phyloP scores from a whole-genome alignment of 257 asterid species.

The Solanum chilense region DNA sequence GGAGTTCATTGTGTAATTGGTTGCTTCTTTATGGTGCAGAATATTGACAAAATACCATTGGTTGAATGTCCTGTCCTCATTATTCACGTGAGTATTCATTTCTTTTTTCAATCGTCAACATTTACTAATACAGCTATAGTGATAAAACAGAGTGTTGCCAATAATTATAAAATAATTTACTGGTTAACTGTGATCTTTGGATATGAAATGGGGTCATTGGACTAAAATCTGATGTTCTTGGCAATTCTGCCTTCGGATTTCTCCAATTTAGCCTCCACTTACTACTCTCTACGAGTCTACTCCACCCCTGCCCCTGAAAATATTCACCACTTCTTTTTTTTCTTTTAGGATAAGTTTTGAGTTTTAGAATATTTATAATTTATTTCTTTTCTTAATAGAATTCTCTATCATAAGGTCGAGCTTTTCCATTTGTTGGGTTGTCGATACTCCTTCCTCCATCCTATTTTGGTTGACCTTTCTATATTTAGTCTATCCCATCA shows the following conservation, averaged over 20 bases:
- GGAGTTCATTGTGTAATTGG: background rate
- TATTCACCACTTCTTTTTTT: background rate
- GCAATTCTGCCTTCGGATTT: background rate
- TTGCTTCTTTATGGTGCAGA: slow-evolving; percentile 37
- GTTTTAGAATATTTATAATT: background rate
- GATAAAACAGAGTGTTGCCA: background rate
- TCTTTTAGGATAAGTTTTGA: background rate
- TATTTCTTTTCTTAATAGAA: background rate
- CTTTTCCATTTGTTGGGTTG: background rate
- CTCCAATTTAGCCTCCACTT: background rate
- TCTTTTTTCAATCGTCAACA: background rate
- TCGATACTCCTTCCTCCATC: background rate
- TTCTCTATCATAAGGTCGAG: background rate
- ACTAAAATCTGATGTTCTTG: background rate
- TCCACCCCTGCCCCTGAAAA: background rate
- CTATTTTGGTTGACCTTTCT: background rate
- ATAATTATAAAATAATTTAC: background rate
- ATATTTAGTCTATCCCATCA: background rate
- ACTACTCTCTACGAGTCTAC: background rate
- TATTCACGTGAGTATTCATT: slow-evolving; percentile 66
- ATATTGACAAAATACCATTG: slow-evolving; percentile 78
- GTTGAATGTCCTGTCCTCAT: slow-evolving; percentile 84
- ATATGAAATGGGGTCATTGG: background rate
- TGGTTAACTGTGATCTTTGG: background rate
- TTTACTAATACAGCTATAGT: background rate